Conservation (phyloP, 257 asterid species). For the Rehmannia glutinosa region DNA sequence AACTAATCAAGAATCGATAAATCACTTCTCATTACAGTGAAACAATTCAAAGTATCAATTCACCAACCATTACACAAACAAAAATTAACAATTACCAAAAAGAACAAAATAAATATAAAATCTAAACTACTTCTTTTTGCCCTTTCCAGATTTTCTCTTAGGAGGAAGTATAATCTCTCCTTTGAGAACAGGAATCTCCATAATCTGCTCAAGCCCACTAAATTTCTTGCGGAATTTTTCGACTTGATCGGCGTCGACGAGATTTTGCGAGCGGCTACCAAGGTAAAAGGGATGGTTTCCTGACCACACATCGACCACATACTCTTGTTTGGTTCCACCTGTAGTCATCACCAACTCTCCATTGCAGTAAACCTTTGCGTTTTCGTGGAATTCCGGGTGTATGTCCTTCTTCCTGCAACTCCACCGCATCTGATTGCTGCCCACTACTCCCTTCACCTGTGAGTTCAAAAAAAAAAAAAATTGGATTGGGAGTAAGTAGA, state of each 20-base stretch:
- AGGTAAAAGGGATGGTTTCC: conserved; percentile 94
- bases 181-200: conserved; percentile 88
- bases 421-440: conserved; percentile 46
- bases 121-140: conserved; percentile 62
- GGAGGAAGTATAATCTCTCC: conserved; percentile 93
- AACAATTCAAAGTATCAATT: conserved; percentile 19
- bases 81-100: not conserved
- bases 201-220: conserved; percentile 49
- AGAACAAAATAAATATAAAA: not conserved
- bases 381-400: conserved; percentile 76
- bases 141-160: conserved; percentile 50
- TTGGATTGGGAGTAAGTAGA: not conserved
- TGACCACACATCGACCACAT: conserved; percentile 93
- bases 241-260: conserved; percentile 79
- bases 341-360: conserved; percentile 96
- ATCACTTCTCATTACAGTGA: not conserved
- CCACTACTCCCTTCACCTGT: conserved; percentile 52
- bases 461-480: not conserved
- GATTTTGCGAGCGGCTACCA: conserved; percentile 60
- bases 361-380: conserved; percentile 86
- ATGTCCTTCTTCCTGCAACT: conserved; percentile 88
- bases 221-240: conserved; percentile 81
- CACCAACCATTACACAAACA: conserved; percentile 12
- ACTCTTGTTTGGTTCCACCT: conserved; percentile 91
- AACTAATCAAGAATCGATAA: conserved; percentile 7